Base-by-base conservation (phyloP, 83 land plant genomes). In the Picea abies region DNA sequence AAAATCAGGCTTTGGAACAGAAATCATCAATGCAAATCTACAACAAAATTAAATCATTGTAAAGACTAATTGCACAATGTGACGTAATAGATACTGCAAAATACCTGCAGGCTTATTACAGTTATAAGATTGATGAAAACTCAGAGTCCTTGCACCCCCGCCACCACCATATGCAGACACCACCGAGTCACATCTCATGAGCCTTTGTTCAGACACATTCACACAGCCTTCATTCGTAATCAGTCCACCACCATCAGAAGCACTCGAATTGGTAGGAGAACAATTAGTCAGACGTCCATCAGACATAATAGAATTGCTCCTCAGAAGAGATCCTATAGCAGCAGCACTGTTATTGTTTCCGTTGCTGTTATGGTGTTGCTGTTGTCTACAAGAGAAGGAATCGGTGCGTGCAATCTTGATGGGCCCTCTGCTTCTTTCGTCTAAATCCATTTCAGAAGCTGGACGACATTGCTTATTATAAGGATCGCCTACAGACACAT, bases 41-140 rank as follows among this genome's bases (percentile, higher is more conserved):
- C 56, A 72, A 3, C 19, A 19, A 20, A 56, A 56, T 39, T 72
- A 72, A 72, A 44, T 72, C 76, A 7, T 9, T 39, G 23, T 19
- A 4, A 8, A 23, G 20, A 72, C 3, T 41, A 69, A 69, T 69
- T 69, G 16, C n/a, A 6, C 5, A 70, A 20, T 22, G 76, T 44
- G 19, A 47, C 22, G 15, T 52, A 52, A 52, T 52, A 11, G 58
- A 52, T 52, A 52, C n/a, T 19, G 20, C 9, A 17, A 72, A 72
- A 39, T 72, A 72, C 76, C 76, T 72, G 76, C 25, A 41, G 76
- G 76, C 44, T 72, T 72, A 37, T 72, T 39, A 49, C 44, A 23
- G 23, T 72, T 52, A 52, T 52, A 52, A 52, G 15, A 20, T 6
- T 20, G 58, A 52, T 52, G 58, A 52, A 52, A 52, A 11, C 58